Conservation (phyloP, 169 alveolate species). For the Perkinsus olseni region DNA sequence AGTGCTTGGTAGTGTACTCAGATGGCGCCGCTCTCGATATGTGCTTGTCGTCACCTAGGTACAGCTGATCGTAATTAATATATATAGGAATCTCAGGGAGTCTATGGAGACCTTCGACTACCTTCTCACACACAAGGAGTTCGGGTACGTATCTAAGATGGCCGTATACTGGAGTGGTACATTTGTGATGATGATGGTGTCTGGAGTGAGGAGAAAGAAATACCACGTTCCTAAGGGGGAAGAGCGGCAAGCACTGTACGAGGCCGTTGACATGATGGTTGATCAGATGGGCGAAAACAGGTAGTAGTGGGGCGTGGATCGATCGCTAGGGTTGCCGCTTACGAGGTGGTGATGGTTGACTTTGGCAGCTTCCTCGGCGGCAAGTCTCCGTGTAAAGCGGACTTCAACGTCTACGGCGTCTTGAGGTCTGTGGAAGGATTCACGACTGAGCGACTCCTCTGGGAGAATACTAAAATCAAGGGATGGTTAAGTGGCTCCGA, state of each 20-base stretch:
- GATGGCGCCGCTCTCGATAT: neutral
- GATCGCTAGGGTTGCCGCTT: neutral
- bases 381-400: neutral
- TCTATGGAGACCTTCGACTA: constrained; percentile 20
- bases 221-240: neutral
- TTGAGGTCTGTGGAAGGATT: neutral
- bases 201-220: neutral
- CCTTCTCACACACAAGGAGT: constrained; percentile 16
- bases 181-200: constrained; percentile 14
- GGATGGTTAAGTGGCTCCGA: neutral
- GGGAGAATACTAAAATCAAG: neutral
- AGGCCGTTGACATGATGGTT: neutral
- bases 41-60: neutral
- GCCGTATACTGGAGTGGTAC: constrained; percentile 3
- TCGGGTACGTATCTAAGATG: neutral
- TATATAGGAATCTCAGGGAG: constrained; percentile 14
- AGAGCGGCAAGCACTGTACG: neutral
- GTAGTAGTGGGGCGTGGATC: neutral
- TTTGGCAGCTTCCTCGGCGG: constrained; percentile 7
- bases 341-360: neutral
- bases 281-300: constrained; percentile 8
- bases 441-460: neutral
- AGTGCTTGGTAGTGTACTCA: neutral
- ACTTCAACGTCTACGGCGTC: constrained; percentile 6
- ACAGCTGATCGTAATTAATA: constrained; percentile 19